A percentile compares a stretch with the other conserved stretches of the same genome.
These are phyloP conservation scores for Puccinia polysora DNA, from an alignment of 1,284 basidiomycete genomes.

Conservation along the genomic window DNA sequence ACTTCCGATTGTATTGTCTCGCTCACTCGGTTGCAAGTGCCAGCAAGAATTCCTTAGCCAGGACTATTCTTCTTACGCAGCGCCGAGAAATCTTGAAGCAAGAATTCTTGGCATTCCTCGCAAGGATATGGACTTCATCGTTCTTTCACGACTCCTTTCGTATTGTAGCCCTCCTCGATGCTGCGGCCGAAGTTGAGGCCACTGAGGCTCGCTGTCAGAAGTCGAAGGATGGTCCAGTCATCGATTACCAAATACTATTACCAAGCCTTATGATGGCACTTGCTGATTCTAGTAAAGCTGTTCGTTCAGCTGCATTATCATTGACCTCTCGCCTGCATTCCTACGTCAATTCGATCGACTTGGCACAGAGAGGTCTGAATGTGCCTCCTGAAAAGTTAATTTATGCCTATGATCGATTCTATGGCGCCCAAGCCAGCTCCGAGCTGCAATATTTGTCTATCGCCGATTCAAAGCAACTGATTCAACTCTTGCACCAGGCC, in stretches of 20 bases:
- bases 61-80: slow-evolving; percentile 7
- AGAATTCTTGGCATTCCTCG: slow-evolving; percentile 36
- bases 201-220: not conserved
- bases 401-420: slow-evolving; percentile 42
- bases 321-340: slow-evolving; percentile 7
- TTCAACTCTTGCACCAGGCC: slow-evolving; percentile 2
- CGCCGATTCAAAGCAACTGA: slow-evolving; percentile 20
- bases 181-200: slow-evolving; percentile 28
- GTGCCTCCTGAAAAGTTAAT: slow-evolving; percentile 17
- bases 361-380: not conserved
- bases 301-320: slow-evolving; percentile 33
- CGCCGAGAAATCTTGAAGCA: slow-evolving; percentile 11
- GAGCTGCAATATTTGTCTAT: slow-evolving; percentile 36
- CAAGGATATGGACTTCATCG: slow-evolving; percentile 38
- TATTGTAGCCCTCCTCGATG: slow-evolving; percentile 33
- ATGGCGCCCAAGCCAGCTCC: slow-evolving; percentile 21
- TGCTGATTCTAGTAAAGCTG: slow-evolving; percentile 25
- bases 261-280: slow-evolving; percentile 39
- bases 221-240: not conserved
- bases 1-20: slow-evolving; percentile 26
- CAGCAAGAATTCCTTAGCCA: slow-evolving; percentile 12
- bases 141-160: slow-evolving; percentile 23
- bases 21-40: slow-evolving; percentile 13
- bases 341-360: slow-evolving; percentile 4
- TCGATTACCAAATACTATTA: slow-evolving; percentile 34